phyloP scores from a whole-genome alignment of 352 stramenopile species.

The Pythium dissimile region DNA sequence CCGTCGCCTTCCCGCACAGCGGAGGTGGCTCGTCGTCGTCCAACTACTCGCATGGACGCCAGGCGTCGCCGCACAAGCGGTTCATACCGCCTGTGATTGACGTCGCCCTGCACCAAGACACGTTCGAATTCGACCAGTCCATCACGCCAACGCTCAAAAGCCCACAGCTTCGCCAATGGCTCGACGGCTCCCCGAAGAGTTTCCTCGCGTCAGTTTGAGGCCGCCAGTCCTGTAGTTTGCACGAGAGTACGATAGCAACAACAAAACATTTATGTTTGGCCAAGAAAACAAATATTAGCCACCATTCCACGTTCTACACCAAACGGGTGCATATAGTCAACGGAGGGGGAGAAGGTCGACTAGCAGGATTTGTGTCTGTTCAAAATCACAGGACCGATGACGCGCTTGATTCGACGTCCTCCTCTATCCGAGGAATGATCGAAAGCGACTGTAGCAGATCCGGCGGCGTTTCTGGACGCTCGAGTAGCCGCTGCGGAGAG shows the following conservation, averaged over 20 bases:
- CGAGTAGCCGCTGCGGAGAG: constrained; percentile 5
- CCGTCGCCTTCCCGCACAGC: constrained; percentile 71
- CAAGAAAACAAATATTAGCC: not conserved
- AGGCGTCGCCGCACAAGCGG: constrained; percentile 69
- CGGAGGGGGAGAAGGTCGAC: too few species aligned
- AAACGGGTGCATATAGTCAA: too few species aligned
- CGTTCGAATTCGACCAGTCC: constrained; percentile 83
- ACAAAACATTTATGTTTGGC: too few species aligned
- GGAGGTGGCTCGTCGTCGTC: constrained; percentile 27
- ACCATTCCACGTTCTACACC: too few species aligned
- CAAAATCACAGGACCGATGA: constrained; percentile 3
- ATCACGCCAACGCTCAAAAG: constrained; percentile 87
- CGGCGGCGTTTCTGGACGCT: not conserved
- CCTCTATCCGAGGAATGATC: constrained; percentile 12
- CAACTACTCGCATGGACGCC: constrained; percentile 41
- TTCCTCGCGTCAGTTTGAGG: constrained; percentile 83
- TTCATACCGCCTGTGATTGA: constrained; percentile 74
- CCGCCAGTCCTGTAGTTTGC: too few species aligned
- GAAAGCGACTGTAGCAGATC: constrained; percentile 2
- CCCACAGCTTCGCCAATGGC: constrained; percentile 77
- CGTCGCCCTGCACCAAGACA: constrained; percentile 75
- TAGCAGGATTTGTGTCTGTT: too few species aligned
- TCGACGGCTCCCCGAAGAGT: constrained; percentile 77
- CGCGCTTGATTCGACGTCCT: constrained; percentile 7
- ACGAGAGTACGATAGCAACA: too few species aligned